Percentiles rank a stretch among this genome's conserved stretches.
Conservation (phyloP, 2,329 filamentous ascomycete species). For the Colletotrichum chrysophilum region DNA sequence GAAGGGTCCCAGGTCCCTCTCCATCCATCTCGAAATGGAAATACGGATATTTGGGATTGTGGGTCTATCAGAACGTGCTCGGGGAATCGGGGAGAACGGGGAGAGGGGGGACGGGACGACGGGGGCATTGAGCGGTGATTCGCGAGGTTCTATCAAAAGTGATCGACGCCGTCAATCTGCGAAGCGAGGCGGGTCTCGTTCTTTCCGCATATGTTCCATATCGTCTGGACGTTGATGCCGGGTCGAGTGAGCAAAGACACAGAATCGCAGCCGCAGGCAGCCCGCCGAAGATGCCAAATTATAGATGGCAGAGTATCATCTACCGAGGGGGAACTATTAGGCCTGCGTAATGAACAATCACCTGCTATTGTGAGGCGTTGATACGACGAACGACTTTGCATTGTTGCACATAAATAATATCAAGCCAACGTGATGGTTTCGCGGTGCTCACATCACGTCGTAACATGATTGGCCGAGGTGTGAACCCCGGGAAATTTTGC, state of each 20-base stretch:
- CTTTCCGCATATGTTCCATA: not conserved
- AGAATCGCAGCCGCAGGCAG: not conserved
- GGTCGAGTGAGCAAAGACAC: not conserved
- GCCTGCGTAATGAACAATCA: not conserved
- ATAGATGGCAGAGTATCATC: not conserved
- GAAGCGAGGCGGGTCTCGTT: not conserved
- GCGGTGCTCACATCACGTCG: not conserved
- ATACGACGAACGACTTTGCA: not conserved
- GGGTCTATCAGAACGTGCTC: not conserved
- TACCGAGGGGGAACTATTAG: not conserved
- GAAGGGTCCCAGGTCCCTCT: not conserved
- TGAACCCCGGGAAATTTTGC: not conserved
- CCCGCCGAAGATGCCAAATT: not conserved
- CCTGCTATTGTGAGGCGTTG: not conserved
- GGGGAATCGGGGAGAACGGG: not conserved
- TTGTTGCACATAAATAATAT: not conserved
- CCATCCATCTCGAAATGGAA: not conserved
- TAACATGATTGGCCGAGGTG: not conserved
- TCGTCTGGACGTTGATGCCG: not conserved
- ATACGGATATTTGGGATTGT: not conserved
- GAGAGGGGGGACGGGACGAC: not conserved
- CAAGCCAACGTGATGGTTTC: not conserved
- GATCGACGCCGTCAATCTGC: not conserved
- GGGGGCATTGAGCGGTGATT: not conserved
- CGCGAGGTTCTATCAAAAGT: not conserved